Conservation (phyloP, 1,284 basidiomycete genomes). For the Puccinia coronata region DNA sequence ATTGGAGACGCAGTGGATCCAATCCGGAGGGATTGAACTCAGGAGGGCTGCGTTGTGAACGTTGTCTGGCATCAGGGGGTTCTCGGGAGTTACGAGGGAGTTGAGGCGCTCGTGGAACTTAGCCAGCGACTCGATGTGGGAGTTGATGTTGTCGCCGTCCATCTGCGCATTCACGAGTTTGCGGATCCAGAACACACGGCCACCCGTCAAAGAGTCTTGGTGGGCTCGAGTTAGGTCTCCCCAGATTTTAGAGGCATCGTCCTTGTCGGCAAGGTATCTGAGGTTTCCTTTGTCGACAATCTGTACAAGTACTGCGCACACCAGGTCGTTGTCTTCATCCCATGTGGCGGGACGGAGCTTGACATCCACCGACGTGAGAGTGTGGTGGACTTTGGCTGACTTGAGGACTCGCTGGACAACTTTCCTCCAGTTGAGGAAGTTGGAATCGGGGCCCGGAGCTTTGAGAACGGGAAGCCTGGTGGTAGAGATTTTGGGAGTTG, state of each 20-base stretch:
- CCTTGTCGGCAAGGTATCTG: not conserved
- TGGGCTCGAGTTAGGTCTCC: not conserved
- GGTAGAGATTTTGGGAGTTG: too few species aligned
- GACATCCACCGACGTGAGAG: not conserved
- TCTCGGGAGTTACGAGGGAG: too few species aligned
- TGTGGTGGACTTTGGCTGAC: not conserved
- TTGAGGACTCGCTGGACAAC: not conserved
- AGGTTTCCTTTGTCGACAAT: too few species aligned
- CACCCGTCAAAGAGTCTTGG: constrained; percentile 13
- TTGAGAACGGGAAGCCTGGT: not conserved
- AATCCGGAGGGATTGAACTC: too few species aligned
- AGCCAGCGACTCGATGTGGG: too few species aligned
- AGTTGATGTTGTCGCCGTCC: not conserved
- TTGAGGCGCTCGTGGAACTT: too few species aligned
- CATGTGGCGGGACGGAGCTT: not conserved
- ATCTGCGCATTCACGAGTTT: not conserved
- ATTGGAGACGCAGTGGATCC: not conserved
- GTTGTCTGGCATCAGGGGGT: not conserved
- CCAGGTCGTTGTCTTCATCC: not conserved
- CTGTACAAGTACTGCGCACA: too few species aligned
- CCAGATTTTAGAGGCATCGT: not conserved
- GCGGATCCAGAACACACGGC: not conserved
- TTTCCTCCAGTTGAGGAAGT: constrained; percentile 15
- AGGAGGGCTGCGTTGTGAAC: not conserved
- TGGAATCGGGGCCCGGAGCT: constrained; percentile 1